Evolutionary conservation across 768 basidiomycete genomes (phyloP).

Genomic region (Candolleomyces eurysporus): DNA sequence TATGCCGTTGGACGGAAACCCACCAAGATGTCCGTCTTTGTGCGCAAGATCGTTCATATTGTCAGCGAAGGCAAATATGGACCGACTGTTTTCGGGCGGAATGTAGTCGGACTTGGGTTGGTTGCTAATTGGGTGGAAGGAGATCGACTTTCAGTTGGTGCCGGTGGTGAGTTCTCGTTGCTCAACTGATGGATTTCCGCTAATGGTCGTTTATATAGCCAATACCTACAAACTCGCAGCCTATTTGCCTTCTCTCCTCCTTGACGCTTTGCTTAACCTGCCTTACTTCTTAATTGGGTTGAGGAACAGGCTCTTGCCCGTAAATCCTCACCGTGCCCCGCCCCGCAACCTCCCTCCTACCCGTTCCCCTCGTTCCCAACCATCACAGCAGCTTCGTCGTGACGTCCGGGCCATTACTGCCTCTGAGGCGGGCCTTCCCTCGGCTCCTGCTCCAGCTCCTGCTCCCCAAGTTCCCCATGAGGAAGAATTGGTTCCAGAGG

Average conservation of each 20-base stretch:
- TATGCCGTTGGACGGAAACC: slow-evolving; percentile 50
- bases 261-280: slow-evolving; percentile 64
- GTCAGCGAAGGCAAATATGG: slow-evolving; percentile 54
- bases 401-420: slow-evolving; percentile 7
- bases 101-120: slow-evolving; percentile 42
- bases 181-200: not conserved
- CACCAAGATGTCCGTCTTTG: slow-evolving; percentile 55
- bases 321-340: slow-evolving; percentile 42
- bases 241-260: slow-evolving; percentile 58
- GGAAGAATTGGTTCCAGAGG: not conserved
- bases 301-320: slow-evolving; percentile 58
- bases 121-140: slow-evolving; percentile 60
- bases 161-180: slow-evolving; percentile 56
- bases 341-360: slow-evolving; percentile 27
- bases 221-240: slow-evolving; percentile 70
- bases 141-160: slow-evolving; percentile 69
- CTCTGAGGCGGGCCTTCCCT: not conserved
- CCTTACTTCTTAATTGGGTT: slow-evolving; percentile 63
- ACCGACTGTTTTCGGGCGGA: slow-evolving; percentile 40
- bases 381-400: not conserved
- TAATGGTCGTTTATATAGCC: slow-evolving; percentile 38
- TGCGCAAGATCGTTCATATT: slow-evolving; percentile 55
- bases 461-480: not conserved
- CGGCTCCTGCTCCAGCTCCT: not conserved
- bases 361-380: not conserved